Conservation (phyloP, 108 stramenopile species). For the Cyclotella cryptica region DNA sequence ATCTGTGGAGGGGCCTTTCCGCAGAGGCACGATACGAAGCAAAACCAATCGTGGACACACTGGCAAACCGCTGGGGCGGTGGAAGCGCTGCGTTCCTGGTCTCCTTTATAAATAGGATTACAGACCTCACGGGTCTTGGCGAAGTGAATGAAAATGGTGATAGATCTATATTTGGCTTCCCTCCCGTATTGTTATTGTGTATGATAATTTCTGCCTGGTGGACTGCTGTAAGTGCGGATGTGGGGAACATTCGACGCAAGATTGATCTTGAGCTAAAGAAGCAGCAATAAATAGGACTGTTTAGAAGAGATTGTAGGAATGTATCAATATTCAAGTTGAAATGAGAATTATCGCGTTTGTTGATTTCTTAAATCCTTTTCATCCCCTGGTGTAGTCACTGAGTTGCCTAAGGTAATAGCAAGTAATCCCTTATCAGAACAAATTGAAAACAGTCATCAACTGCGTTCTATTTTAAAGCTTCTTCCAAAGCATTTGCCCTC, state of each 20-base stretch:
- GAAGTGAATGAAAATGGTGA: constrained; percentile 52
- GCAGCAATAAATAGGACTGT: constrained; percentile 25
- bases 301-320: not conserved
- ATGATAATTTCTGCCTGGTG: constrained; percentile 82
- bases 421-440: no score
- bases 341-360: no score
- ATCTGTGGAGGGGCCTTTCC: constrained; percentile 84
- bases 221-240: constrained; percentile 83
- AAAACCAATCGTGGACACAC: constrained; percentile 91
- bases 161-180: constrained; percentile 74
- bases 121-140: constrained; percentile 57
- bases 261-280: constrained; percentile 88
- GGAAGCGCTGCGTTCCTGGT: constrained; percentile 90
- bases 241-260: constrained; percentile 74
- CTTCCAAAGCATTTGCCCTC: constrained; percentile 82
- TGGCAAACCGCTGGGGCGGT: constrained; percentile 92
- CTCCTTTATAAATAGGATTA: constrained; percentile 62
- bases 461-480: constrained; percentile 42
- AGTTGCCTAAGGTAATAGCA: no score
- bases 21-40: constrained; percentile 92
- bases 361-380: no score
- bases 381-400: no score
- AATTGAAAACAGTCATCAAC: not conserved
- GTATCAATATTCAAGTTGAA: not conserved
- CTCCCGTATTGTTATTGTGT: constrained; percentile 80